Conservation (phyloP, 495 filamentous ascomycete species). For the Xylaria telfairii region DNA sequence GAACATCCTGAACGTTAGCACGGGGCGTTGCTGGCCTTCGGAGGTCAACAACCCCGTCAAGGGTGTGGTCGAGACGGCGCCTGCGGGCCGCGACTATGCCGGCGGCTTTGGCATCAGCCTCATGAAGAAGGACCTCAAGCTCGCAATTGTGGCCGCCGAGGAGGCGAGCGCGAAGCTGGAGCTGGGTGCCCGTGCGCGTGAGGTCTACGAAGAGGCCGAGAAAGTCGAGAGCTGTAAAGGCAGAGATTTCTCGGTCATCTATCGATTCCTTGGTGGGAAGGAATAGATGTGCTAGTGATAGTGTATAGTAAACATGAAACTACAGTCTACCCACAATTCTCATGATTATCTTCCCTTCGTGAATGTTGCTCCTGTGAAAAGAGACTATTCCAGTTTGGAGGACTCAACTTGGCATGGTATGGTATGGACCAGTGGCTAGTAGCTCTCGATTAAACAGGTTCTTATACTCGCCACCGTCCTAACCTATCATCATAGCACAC, state of each 20-base stretch:
- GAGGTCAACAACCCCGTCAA: conserved; percentile 93
- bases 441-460: too few relatives aligned
- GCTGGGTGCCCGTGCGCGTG: conserved; percentile 66
- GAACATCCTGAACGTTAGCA: conserved; percentile 82
- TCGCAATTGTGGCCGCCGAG: conserved; percentile 75
- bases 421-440: too few relatives aligned
- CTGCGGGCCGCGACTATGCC: conserved; percentile 73
- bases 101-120: conserved; percentile 84
- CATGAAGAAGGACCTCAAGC: conserved; percentile 82
- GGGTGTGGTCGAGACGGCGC: conserved; percentile 75
- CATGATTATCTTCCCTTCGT: neutral
- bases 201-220: conserved; percentile 71
- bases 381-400: neutral
- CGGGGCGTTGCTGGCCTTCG: conserved; percentile 88
- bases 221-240: conserved; percentile 66
- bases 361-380: neutral
- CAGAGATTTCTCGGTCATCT: conserved; percentile 86
- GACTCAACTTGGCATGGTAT: neutral
- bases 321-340: neutral
- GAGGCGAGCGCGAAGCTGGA: conserved; percentile 70
- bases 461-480: too few relatives aligned
- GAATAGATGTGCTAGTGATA: conserved; percentile 35
- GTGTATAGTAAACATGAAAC: neutral
- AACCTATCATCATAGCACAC: neutral
- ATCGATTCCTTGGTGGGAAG: conserved; percentile 69